Evolutionary conservation across 163 green algal species (phyloP).

Genomic region (Smithsoniella earleae): DNA sequence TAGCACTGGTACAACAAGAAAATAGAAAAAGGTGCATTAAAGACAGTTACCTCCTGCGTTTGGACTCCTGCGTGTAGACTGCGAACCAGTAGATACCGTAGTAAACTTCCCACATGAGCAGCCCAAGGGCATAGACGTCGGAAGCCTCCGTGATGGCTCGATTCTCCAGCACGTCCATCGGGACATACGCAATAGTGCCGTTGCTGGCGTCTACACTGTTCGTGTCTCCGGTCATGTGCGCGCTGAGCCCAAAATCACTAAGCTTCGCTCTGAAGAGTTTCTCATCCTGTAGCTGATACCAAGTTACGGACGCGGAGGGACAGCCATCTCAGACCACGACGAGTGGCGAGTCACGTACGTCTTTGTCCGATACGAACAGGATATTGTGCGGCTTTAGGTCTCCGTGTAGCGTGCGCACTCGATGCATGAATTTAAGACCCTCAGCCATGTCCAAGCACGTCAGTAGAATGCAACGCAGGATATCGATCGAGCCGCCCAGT

Average conservation of each 20-base stretch:
- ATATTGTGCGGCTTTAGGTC: conserved; percentile 34
- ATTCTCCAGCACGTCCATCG: conserved; percentile 38
- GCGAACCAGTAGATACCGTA: neutral
- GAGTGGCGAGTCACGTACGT: conserved; percentile 2
- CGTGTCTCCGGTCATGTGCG: conserved; percentile 33
- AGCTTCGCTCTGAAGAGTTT: conserved; percentile 43
- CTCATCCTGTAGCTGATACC: conserved; percentile 37
- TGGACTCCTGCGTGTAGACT: neutral
- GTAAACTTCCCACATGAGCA: conserved; percentile 29
- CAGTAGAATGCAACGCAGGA: neutral
- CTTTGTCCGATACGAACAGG: neutral
- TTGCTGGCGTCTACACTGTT: conserved; percentile 19
- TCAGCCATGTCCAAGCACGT: conserved; percentile 23
- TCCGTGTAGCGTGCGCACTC: conserved; percentile 21
- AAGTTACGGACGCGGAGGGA: no score
- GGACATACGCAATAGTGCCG: conserved; percentile 34
- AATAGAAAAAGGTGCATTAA: neutral
- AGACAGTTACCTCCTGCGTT: neutral
- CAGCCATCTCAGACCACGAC: no score
- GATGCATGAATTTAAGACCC: conserved; percentile 30
- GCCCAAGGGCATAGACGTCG: conserved; percentile 42
- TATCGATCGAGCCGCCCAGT: neutral
- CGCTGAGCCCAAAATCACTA: conserved; percentile 46
- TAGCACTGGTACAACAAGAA: neutral
- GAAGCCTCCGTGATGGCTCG: conserved; percentile 41